A percentile compares a stretch with the other conserved stretches of the same genome.
These are phyloP conservation scores for Fusarium tricinctum DNA, from an alignment of 2,329 filamentous ascomycete species.

Conservation along the genomic window DNA sequence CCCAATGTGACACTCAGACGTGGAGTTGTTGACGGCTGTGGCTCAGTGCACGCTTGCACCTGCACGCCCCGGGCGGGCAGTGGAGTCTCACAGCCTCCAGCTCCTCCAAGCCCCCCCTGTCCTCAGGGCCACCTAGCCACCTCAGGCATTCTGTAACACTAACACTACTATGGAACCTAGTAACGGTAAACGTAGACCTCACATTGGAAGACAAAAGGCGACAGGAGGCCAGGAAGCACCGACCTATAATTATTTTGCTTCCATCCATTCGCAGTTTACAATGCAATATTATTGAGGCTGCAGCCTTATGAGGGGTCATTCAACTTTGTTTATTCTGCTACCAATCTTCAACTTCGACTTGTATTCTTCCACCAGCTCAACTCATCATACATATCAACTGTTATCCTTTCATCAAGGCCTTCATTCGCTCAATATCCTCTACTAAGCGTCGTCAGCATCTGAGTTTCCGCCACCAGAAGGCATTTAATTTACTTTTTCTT, in stretches of 20 bases:
- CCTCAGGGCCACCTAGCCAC: constrained; percentile 11
- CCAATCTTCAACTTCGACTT: constrained; percentile 23
- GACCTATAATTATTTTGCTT: neutral
- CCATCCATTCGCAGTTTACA: constrained; percentile 6
- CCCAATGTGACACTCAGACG: constrained; percentile 17
- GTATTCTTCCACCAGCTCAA: constrained; percentile 9
- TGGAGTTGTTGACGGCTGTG: constrained; percentile 45
- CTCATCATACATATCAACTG: constrained; percentile 4
- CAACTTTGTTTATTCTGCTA: constrained; percentile 1
- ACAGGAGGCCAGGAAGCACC: constrained; percentile 29
- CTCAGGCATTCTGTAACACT: constrained; percentile 18
- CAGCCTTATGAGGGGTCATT: constrained; percentile 35
- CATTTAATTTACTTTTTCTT: neutral
- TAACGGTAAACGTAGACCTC: constrained; percentile 1
- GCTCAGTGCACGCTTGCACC: constrained; percentile 32
- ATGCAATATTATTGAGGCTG: constrained; percentile 5
- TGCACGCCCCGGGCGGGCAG: constrained; percentile 13
- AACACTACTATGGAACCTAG: no score
- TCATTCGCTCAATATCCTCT: constrained; percentile 7
- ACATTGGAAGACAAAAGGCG: constrained; percentile 28
- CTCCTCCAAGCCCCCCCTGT: constrained; percentile 10
- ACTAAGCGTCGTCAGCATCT: constrained; percentile 12
- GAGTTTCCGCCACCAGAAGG: neutral
- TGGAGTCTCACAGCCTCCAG: constrained; percentile 39
- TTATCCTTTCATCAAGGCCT: neutral